Evolutionary conservation across 2,329 filamentous ascomycete genomes (phyloP).

Genomic region (Cladophialophora psammophila): DNA sequence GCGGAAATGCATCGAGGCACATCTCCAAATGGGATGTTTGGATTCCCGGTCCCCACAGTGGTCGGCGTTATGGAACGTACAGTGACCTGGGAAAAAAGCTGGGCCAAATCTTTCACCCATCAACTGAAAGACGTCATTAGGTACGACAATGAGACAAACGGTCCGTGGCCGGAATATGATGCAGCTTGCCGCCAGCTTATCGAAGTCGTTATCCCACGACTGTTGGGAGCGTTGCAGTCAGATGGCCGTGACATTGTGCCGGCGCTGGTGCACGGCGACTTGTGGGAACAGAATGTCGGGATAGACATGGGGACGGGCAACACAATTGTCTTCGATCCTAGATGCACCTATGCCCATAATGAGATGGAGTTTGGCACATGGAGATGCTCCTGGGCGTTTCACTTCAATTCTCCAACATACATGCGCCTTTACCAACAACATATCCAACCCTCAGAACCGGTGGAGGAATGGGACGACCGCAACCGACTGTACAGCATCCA

Average conservation of each 20-base stretch:
- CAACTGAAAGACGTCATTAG: constrained; percentile 12
- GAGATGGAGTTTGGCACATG: constrained; percentile 38
- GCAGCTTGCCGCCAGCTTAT: constrained; percentile 16
- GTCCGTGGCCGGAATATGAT: constrained; percentile 12
- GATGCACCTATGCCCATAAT: constrained; percentile 16
- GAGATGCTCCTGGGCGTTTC: constrained; percentile 39
- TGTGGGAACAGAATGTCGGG: constrained; percentile 18
- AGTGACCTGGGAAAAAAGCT: constrained; percentile 11
- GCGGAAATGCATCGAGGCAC: constrained; percentile 22
- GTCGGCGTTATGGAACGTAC: constrained; percentile 18
- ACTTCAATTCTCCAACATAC: constrained; percentile 35
- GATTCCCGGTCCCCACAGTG: constrained; percentile 11
- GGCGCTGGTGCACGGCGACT: constrained; percentile 10
- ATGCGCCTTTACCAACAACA: constrained; percentile 38
- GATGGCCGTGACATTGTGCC: constrained; percentile 16
- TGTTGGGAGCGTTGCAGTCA: constrained; percentile 7
- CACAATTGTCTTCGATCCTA: constrained; percentile 12
- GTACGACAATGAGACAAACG: constrained; percentile 19
- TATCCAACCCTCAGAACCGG: constrained; percentile 42
- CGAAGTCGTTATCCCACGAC: constrained; percentile 12
- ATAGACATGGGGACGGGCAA: constrained; percentile 7
- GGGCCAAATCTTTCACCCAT: constrained; percentile 13
- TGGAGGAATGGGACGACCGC: constrained; percentile 28
- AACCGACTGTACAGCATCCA: constrained; percentile 44
- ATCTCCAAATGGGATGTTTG: constrained; percentile 22